A percentile compares a stretch with the other conserved stretches of the same genome.
Evolutionary conservation across 257 asterid genomes (phyloP).

Genomic region (Avicennia marina): DNA sequence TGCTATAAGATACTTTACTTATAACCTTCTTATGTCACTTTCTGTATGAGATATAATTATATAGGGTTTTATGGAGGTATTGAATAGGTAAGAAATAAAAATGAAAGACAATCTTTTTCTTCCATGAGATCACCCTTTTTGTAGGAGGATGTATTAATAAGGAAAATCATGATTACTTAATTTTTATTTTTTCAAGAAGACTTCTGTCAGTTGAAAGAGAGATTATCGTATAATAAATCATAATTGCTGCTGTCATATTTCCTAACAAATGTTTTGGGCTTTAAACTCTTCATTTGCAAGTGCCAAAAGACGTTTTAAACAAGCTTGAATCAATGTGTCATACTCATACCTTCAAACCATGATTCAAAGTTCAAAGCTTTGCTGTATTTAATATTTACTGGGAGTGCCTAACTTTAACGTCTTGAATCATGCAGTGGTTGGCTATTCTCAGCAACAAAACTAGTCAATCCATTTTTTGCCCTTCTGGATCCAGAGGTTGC

Average conservation of each 20-base stretch:
- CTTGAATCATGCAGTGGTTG: constrained; percentile 73
- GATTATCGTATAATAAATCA: too few species aligned
- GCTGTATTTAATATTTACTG: background rate
- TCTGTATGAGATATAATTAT: background rate
- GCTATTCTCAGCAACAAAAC: constrained; percentile 91
- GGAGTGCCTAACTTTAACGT: background rate
- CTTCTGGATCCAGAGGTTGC: constrained; percentile 92
- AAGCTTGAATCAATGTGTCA: too few species aligned
- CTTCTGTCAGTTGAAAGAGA: too few species aligned
- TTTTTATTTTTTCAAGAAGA: too few species aligned
- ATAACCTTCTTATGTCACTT: background rate
- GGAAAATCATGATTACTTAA: too few species aligned
- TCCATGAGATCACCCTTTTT: background rate
- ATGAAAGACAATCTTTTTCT: background rate
- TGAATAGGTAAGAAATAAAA: background rate
- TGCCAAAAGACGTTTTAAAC: too few species aligned
- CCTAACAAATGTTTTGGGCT: too few species aligned
- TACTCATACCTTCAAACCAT: too few species aligned
- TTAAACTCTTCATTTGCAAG: too few species aligned
- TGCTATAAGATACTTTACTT: background rate
- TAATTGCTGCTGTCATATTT: too few species aligned
- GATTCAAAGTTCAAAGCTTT: background rate
- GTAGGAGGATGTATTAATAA: too few species aligned
- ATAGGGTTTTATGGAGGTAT: background rate
- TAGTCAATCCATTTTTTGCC: constrained; percentile 95